A percentile compares a stretch with the other conserved stretches of the same genome.
Evolutionary conservation across 2,329 filamentous ascomycete species (phyloP).

Genomic region (Fusarium bactridioides): DNA sequence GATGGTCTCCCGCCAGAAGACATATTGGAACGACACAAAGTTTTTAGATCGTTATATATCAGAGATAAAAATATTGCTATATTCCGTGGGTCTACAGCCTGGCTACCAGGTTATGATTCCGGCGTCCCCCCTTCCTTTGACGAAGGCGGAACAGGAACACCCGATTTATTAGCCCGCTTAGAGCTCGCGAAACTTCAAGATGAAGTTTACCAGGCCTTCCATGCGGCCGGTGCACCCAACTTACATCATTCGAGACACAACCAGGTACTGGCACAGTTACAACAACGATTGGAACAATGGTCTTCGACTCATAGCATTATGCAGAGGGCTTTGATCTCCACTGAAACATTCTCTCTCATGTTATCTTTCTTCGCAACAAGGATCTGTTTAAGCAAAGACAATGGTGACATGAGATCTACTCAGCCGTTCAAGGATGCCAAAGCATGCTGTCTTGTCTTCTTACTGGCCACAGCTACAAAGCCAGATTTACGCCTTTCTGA

Average conservation of each 20-base stretch:
- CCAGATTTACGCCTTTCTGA: constrained; percentile 22
- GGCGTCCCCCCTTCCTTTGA: neutral
- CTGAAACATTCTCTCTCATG: constrained; percentile 16
- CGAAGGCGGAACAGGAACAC: neutral
- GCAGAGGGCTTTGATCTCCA: constrained; percentile 10
- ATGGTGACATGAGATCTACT: neutral
- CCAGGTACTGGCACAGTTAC: constrained; percentile 18
- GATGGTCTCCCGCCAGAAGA: constrained; percentile 10
- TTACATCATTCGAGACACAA: neutral
- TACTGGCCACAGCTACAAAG: constrained; percentile 29
- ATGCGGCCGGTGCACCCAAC: constrained; percentile 18
- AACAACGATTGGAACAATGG: constrained; percentile 37
- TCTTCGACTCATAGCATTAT: constrained; percentile 22
- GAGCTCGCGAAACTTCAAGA: constrained; percentile 38
- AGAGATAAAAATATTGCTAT: constrained; percentile 36
- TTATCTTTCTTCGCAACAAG: constrained; percentile 38
- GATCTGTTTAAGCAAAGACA: constrained; percentile 22
- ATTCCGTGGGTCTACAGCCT: constrained; percentile 33
- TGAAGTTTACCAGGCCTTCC: constrained; percentile 32
- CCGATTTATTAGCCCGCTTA: constrained; percentile 19
- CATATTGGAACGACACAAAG: constrained; percentile 31
- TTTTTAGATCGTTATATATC: constrained; percentile 39
- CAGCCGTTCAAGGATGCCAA: constrained; percentile 32
- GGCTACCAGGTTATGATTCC: constrained; percentile 32
- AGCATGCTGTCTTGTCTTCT: constrained; percentile 35